Base-by-base conservation (phyloP, 805 yeast genomes). In the Osmozyma mogii region DNA sequence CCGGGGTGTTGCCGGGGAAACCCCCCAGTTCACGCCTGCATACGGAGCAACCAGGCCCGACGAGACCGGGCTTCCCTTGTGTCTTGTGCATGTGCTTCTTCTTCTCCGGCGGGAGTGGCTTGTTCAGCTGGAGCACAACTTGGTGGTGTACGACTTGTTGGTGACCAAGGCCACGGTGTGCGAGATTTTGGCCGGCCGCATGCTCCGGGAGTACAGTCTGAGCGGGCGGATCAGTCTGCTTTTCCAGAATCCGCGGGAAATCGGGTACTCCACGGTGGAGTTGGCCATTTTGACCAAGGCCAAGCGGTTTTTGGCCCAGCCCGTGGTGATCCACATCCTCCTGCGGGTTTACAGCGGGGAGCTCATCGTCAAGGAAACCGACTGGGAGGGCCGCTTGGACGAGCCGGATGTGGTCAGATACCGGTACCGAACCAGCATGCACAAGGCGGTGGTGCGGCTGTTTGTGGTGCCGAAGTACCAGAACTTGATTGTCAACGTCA, bases 281-380 rank as follows among this genome's bases (percentile, higher is more conserved):
- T 50, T 72, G 28, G 67, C 73, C 6, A 65, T 72, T 27, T 57
- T 68, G 23, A 60, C 73, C n/a, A 68, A 67, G 32, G 68, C 77
- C 3, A 72, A 72, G 40, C 54, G 55, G 38, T 63, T 72, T 35
- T 49, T 72, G 27, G 62, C 74, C 3, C 75, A 71, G 43, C 77
- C 78, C 1, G 58, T 68, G 4, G 60, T 72, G 2, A 58, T 63
- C 4, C 59, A 64, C 17, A 61, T 69, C 5, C 41, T 72, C 22
- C 64, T 65, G 28, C 62, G 68, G 28, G 60, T 72, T 19, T 72
- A 75, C 60, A 62, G 64, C 34, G 78, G 78, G 0, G 69, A 68
- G 17, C 52, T 72, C 15, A 65, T 56, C 29, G 24, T 55, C 44
- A 49, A 59, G 48, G 47, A 60, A n/a, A 11, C 15, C 17, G 12